Evolutionary conservation across 2,329 filamentous ascomycete species (phyloP).

Genomic region (Setomelanomma holmii): DNA sequence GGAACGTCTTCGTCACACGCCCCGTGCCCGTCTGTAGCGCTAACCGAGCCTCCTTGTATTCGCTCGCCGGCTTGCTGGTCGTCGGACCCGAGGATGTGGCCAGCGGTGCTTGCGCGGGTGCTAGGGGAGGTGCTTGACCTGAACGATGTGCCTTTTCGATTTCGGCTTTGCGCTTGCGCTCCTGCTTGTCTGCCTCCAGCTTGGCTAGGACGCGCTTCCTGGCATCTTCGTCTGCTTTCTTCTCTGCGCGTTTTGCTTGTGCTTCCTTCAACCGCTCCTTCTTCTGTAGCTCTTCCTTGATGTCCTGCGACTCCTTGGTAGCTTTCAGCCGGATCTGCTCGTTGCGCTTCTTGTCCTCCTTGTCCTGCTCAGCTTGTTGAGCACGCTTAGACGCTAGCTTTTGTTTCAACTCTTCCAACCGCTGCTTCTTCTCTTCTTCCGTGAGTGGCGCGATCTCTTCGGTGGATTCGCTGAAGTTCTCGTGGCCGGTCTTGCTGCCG

Average conservation of each 20-base stretch:
- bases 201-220: constrained; percentile 90
- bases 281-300: constrained; percentile 85
- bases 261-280: constrained; percentile 95
- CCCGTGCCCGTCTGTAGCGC: constrained; percentile 78
- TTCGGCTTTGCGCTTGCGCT: constrained; percentile 84
- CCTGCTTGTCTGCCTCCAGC: constrained; percentile 94
- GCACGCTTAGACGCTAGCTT: constrained; percentile 77
- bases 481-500: constrained; percentile 87
- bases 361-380: constrained; percentile 72
- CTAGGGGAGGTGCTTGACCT: constrained; percentile 65
- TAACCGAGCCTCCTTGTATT: constrained; percentile 81
- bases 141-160: constrained; percentile 85
- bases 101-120: constrained; percentile 56
- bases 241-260: constrained; percentile 84
- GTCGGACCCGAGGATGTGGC: constrained; percentile 57
- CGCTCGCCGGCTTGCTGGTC: constrained; percentile 68
- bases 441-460: constrained; percentile 91
- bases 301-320: constrained; percentile 85
- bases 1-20: constrained; percentile 85
- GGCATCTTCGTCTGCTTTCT: constrained; percentile 81
- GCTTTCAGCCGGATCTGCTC: constrained; percentile 86
- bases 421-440: constrained; percentile 87
- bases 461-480: constrained; percentile 90
- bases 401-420: constrained; percentile 75
- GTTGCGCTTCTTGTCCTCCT: constrained; percentile 82